Conservation (phyloP, 768 basidiomycete species). For the Agrocybe chaxingu region DNA sequence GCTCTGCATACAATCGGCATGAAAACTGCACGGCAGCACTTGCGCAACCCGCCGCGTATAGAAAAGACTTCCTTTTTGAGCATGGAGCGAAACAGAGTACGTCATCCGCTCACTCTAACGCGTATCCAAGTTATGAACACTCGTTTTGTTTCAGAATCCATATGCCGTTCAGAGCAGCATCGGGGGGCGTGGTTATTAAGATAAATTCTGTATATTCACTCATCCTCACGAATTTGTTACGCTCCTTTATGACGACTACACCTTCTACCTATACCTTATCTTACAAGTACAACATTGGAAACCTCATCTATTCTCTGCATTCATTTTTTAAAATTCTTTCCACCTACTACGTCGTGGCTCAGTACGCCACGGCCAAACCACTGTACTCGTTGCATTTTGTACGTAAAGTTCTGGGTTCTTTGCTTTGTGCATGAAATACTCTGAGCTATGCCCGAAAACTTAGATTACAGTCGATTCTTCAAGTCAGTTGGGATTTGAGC, state of each 20-base stretch:
- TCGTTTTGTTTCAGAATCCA: slow-evolving; percentile 15
- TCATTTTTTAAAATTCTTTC: no score
- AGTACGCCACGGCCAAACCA: no score
- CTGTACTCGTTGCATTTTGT: no score
- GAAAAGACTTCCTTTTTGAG: slow-evolving; percentile 70
- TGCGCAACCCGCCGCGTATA: slow-evolving; percentile 44
- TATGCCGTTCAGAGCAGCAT: slow-evolving; percentile 22
- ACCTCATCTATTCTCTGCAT: no score
- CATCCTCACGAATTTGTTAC: slow-evolving; percentile 5
- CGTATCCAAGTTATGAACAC: no score
- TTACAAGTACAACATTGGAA: no score
- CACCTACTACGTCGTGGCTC: no score
- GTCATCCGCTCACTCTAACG: slow-evolving; percentile 10
- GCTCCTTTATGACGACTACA: slow-evolving; percentile 1
- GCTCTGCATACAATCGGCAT: slow-evolving; percentile 71
- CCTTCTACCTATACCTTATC: background rate
- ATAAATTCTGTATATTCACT: background rate
- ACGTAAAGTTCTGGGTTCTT: no score
- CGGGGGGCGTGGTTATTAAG: slow-evolving; percentile 19
- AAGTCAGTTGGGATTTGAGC: no score
- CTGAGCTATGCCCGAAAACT: no score
- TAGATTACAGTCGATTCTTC: no score
- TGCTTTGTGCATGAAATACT: no score
- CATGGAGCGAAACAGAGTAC: slow-evolving; percentile 55
- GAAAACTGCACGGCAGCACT: slow-evolving; percentile 57